phyloP scores from a whole-genome alignment of 225 moss, liverwort and hornwort genomes.

The Sphagnum tenellum region DNA sequence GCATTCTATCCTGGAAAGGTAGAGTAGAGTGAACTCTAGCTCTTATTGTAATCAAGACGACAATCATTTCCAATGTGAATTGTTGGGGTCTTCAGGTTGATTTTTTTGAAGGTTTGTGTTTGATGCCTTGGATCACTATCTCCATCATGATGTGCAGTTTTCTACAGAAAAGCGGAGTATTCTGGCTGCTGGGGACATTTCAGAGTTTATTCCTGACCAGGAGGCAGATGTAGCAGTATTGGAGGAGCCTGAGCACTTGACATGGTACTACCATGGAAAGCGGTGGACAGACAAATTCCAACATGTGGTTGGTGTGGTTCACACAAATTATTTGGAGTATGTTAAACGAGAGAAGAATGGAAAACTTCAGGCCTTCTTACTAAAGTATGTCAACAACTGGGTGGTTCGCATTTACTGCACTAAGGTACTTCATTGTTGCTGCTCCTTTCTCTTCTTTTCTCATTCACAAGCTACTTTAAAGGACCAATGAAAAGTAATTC shows the following conservation, averaged over 20 bases:
- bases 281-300: conserved; percentile 95
- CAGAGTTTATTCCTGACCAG: conserved; percentile 72
- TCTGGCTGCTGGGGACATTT: conserved; percentile 81
- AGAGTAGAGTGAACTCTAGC: not conserved
- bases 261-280: conserved; percentile 90
- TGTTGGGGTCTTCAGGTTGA: too few relatives aligned
- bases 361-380: conserved; percentile 52
- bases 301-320: conserved; percentile 87
- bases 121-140: not conserved
- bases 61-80: too few relatives aligned
- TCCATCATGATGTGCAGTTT: conserved; percentile 41
- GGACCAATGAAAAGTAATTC: not conserved
- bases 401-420: conserved; percentile 72
- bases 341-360: conserved; percentile 89
- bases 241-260: conserved; percentile 94
- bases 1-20: conserved; percentile 94
- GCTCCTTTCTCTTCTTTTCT: not conserved
- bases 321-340: conserved; percentile 96
- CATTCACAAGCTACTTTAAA: not conserved
- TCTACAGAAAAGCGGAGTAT: conserved; percentile 83
- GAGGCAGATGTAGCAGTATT: conserved; percentile 91
- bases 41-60: too few relatives aligned
- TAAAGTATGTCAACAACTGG: conserved; percentile 76
- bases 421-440: conserved; percentile 30
- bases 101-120: not conserved